phyloP scores from a whole-genome alignment of 495 filamentous ascomycete genomes.

The Penicillium herquei region DNA sequence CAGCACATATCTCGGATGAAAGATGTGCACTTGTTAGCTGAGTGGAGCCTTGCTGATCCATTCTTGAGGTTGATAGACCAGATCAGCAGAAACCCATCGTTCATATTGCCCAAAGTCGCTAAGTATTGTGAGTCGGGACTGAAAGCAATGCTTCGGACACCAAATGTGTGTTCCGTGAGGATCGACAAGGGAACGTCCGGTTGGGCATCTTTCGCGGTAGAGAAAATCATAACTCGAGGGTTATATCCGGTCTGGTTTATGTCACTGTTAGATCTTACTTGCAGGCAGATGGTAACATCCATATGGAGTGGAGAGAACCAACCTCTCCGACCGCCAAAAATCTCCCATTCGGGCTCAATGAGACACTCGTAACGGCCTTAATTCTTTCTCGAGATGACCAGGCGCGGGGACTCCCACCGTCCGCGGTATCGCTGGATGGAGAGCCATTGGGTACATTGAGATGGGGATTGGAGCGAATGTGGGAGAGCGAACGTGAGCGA shows the following conservation, averaged over 20 bases:
- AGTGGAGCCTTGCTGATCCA: conserved; percentile 82
- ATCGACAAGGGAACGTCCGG: conserved; percentile 81
- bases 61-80: conserved; percentile 82
- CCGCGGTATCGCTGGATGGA: conserved; percentile 49
- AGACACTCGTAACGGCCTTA: conserved; percentile 94
- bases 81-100: conserved; percentile 92
- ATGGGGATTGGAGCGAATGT: conserved; percentile 30
- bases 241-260: conserved; percentile 84
- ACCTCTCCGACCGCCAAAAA: conserved; percentile 91
- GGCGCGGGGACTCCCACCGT: conserved; percentile 63
- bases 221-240: conserved; percentile 87
- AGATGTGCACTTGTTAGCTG: conserved; percentile 91
- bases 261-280: conserved; percentile 17
- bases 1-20: conserved; percentile 81
- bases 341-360: conserved; percentile 84
- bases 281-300: conserved; percentile 11
- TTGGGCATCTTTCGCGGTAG: conserved; percentile 67
- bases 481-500: conserved; percentile 34
- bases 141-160: conserved; percentile 85
- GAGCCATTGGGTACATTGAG: conserved; percentile 30
- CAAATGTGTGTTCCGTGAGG: conserved; percentile 85
- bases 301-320: conserved; percentile 18
- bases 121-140: conserved; percentile 83
- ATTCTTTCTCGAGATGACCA: conserved; percentile 87
- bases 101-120: conserved; percentile 80